Evolutionary conservation across 192 early-diverging fungal species (phyloP).

Genomic region (Backusella morwellensis): DNA sequence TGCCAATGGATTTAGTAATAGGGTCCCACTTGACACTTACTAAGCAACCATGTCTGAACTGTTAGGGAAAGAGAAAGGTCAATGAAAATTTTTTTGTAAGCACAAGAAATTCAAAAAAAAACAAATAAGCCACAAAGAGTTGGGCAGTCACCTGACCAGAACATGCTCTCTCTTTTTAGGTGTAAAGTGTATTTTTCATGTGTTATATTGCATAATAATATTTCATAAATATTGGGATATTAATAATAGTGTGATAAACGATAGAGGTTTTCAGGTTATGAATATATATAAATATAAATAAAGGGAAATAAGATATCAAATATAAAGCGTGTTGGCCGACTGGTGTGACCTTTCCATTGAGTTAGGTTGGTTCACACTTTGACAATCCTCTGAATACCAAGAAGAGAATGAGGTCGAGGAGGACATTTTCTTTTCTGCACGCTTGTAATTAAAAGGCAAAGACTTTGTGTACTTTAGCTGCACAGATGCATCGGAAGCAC

Average conservation of each 20-base stretch:
- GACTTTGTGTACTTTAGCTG: neutral
- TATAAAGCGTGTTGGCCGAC: neutral
- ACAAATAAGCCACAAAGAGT: neutral
- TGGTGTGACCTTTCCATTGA: neutral
- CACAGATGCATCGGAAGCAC: neutral
- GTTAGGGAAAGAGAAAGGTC: slow-evolving; percentile 14
- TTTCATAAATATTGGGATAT: neutral
- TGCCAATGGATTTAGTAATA: neutral
- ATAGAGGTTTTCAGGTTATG: neutral
- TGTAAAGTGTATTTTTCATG: neutral
- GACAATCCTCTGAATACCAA: neutral
- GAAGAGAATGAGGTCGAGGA: neutral
- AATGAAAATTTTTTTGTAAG: slow-evolving; percentile 9
- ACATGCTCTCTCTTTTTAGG: neutral
- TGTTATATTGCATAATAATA: neutral
- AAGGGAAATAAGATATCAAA: neutral
- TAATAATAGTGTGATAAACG: neutral
- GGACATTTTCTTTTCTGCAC: neutral
- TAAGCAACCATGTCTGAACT: slow-evolving; percentile 25
- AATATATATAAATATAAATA: neutral
- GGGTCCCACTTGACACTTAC: slow-evolving; percentile 4
- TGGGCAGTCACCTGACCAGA: neutral
- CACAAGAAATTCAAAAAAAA: neutral
- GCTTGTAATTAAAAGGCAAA: neutral
- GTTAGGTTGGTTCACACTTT: neutral